Percentiles rank a stretch among this genome's conserved stretches.
Evolutionary conservation across 495 filamentous ascomycete species (phyloP).

Genomic region (Daldinia decipiens): DNA sequence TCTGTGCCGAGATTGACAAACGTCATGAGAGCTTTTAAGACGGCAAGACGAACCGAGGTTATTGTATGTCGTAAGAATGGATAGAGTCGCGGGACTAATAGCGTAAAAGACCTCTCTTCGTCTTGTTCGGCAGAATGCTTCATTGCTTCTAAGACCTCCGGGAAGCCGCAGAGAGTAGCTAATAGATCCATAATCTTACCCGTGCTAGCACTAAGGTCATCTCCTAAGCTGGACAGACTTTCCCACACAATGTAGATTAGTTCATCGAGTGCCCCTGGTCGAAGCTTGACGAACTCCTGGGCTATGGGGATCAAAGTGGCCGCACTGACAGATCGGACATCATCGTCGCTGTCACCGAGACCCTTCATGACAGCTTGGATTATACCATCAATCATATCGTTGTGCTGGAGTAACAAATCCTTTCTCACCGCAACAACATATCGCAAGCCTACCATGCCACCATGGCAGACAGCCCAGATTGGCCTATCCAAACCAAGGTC

Average conservation of each 20-base stretch:
- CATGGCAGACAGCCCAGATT: slow-evolving; percentile 95
- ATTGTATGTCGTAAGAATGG: slow-evolving; percentile 98
- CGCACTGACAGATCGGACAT: slow-evolving; percentile 95
- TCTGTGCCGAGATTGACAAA: slow-evolving; percentile 87
- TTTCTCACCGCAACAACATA: slow-evolving; percentile 95
- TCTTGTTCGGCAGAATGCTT: slow-evolving; percentile 85
- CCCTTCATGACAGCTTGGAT: slow-evolving; percentile 94
- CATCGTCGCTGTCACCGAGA: slow-evolving; percentile 88
- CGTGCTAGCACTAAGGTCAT: slow-evolving; percentile 96
- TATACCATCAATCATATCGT: slow-evolving; percentile 89
- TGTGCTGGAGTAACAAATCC: slow-evolving; percentile 84
- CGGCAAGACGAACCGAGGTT: slow-evolving; percentile 90
- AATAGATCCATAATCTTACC: slow-evolving; percentile 98
- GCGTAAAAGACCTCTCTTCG: slow-evolving; percentile 85
- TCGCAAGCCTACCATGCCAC: slow-evolving; percentile 94
- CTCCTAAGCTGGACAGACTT: slow-evolving; percentile 92
- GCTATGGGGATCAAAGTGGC: slow-evolving; percentile 96
- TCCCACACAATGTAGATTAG: slow-evolving; percentile 97
- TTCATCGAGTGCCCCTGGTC: slow-evolving; percentile 75
- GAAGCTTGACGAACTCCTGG: slow-evolving; percentile 87
- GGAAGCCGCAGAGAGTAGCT: slow-evolving; percentile 94
- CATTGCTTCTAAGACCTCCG: slow-evolving; percentile 93
- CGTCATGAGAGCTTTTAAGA: slow-evolving; percentile 89
- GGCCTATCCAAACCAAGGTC: slow-evolving; percentile 75
- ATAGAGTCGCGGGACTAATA: slow-evolving; percentile 91